phyloP scores from a whole-genome alignment of 345 rosid species.

The Carallia brachiata region DNA sequence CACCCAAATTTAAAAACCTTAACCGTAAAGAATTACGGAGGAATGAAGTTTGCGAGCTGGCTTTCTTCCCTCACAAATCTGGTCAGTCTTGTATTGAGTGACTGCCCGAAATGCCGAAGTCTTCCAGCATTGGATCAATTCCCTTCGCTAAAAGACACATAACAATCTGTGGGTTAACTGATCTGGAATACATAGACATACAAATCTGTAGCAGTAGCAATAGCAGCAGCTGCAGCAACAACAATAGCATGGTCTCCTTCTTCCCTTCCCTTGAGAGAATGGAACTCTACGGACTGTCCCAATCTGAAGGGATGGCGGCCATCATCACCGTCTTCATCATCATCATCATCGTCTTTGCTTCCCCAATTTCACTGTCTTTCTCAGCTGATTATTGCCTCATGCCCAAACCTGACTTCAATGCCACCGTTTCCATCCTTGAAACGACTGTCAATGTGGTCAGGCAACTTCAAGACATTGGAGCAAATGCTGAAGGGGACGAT shows the following conservation, averaged over 20 bases:
- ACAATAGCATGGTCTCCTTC: background rate
- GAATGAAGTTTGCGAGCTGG: slow-evolving; percentile 12
- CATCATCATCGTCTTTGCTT: background rate
- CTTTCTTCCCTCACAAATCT: slow-evolving; percentile 10
- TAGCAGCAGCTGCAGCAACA: too few relatives aligned
- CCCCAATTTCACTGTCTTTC: background rate
- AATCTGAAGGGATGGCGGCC: slow-evolving; percentile 18
- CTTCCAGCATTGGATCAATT: slow-evolving; percentile 14
- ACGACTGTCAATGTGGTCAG: background rate
- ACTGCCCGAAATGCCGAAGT: slow-evolving; percentile 6
- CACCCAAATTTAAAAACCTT: slow-evolving; percentile 15
- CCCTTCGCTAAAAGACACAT: slow-evolving; percentile 1
- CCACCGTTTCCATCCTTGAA: slow-evolving; percentile 10
- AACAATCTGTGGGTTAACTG: background rate
- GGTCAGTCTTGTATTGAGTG: background rate
- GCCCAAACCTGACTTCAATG: slow-evolving; percentile 13
- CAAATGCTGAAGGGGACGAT: too few relatives aligned
- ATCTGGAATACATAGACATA: slow-evolving; percentile 19
- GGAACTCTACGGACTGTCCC: background rate
- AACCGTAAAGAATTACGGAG: slow-evolving; percentile 13
- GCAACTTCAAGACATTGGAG: too few relatives aligned
- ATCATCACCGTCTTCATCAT: too few relatives aligned
- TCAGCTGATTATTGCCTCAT: background rate
- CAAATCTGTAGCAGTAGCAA: too few relatives aligned
- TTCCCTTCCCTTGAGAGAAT: slow-evolving; percentile 11